Percentiles rank a stretch among this genome's conserved stretches.
These are phyloP conservation scores for Paratinospora sagittata DNA, from an alignment of 164 flowering plant genomes.

Conservation along the genomic window DNA sequence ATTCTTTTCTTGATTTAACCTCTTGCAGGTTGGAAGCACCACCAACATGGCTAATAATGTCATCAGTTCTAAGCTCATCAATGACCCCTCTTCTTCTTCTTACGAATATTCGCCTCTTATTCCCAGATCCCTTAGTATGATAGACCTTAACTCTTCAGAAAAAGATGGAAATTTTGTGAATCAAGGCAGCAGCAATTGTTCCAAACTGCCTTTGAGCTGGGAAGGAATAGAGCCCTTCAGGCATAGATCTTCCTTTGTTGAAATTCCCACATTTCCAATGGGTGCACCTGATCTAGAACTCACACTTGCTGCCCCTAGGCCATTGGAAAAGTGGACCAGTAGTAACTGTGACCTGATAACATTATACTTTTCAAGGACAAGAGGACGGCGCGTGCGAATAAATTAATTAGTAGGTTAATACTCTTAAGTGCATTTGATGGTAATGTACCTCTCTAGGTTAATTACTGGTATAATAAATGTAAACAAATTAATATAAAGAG, in stretches of 20 bases:
- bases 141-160: conserved; percentile 17
- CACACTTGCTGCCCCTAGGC: conserved; percentile 36
- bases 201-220: conserved; percentile 8
- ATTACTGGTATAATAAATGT: not conserved
- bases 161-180: conserved; percentile 6
- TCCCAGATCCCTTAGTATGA: conserved; percentile 7
- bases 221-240: conserved; percentile 14
- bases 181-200: conserved; percentile 6
- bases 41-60: not conserved
- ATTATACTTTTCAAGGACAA: too few relatives aligned
- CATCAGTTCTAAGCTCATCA: conserved; percentile 7
- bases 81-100: conserved; percentile 5
- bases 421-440: not conserved
- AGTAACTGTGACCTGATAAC: conserved; percentile 35
- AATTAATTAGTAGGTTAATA: too few relatives aligned
- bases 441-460: not conserved
- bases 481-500: not conserved
- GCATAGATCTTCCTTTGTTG: conserved; percentile 1
- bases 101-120: conserved; percentile 2
- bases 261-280: conserved; percentile 1
- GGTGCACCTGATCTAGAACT: conserved; percentile 42
- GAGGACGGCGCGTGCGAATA: too few relatives aligned
- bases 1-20: not conserved
- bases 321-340: conserved; percentile 34
- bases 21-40: conserved; percentile 28